Conservation (phyloP, 2,329 filamentous ascomycete genomes). For the Arthrinium phaeospermum region DNA sequence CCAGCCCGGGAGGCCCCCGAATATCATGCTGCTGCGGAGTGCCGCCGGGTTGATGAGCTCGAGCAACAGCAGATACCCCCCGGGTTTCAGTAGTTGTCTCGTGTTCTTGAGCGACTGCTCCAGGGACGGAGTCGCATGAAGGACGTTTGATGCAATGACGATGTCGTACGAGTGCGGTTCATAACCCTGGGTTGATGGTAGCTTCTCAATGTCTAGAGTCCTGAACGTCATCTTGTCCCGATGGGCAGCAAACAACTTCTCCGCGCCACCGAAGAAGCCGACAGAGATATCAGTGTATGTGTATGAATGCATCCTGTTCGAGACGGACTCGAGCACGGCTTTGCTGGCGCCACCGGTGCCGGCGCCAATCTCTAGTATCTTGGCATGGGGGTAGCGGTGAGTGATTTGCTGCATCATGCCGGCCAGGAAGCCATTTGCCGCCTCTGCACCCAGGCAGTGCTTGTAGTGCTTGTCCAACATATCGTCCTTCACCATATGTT, state of each 20-base stretch:
- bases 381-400: constrained; percentile 44
- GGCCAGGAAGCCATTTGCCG: constrained; percentile 30
- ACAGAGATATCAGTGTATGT: constrained; percentile 52
- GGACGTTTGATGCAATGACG: constrained; percentile 40
- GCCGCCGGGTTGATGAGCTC: constrained; percentile 40
- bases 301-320: constrained; percentile 42
- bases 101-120: constrained; percentile 36
- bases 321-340: constrained; percentile 40
- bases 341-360: constrained; percentile 50
- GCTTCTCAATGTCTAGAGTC: constrained; percentile 38
- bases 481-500: no score
- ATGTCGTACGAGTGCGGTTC: constrained; percentile 37
- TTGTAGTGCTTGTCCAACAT: constrained; percentile 36
- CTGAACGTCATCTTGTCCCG: constrained; percentile 39
- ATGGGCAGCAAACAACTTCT: background rate
- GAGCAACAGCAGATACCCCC: constrained; percentile 50
- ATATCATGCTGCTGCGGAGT: constrained; percentile 27
- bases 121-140: constrained; percentile 34
- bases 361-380: constrained; percentile 47
- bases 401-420: constrained; percentile 41
- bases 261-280: constrained; percentile 43
- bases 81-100: constrained; percentile 47
- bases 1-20: constrained; percentile 36
- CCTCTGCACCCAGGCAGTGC: constrained; percentile 38
- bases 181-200: constrained; percentile 39